Evolutionary conservation across 139 green algal genomes (phyloP).

Genomic region (Eudorina sp.): DNA sequence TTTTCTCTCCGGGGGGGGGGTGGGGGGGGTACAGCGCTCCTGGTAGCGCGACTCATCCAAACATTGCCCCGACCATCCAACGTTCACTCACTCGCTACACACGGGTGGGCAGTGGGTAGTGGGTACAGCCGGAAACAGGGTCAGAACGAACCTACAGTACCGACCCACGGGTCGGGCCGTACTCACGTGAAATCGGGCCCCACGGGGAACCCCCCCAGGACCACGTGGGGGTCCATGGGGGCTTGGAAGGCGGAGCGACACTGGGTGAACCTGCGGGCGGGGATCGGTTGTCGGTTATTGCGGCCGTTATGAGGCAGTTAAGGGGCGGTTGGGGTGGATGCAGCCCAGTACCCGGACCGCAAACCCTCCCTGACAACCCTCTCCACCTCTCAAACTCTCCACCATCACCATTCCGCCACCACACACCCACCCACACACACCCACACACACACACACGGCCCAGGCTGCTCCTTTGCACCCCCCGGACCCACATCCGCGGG

Average conservation of each 20-base stretch:
- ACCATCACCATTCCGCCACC: neutral
- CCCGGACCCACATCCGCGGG: too few species aligned
- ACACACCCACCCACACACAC: neutral
- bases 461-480: too few species aligned
- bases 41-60: too few species aligned
- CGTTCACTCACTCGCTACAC: too few species aligned
- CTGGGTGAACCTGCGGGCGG: slow-evolving; percentile 52
- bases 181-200: slow-evolving; percentile 59
- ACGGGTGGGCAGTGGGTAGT: too few species aligned
- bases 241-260: slow-evolving; percentile 78
- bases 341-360: too few species aligned
- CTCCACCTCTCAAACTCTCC: too few species aligned
- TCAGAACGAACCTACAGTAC: neutral
- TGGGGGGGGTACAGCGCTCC: neutral
- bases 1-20: neutral
- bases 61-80: too few species aligned
- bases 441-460: neutral
- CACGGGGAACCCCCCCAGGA: slow-evolving; percentile 89
- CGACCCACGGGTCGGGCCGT: neutral
- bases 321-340: neutral
- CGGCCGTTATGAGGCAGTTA: too few species aligned
- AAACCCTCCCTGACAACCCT: too few species aligned
- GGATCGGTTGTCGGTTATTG: too few species aligned
- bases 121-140: too few species aligned
- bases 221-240: slow-evolving; percentile 87